Evolutionary conservation across 129 eudicot species (phyloP), one percentile per base, ranked within the genome.

Genomic region (Centaurea solstitialis): DNA sequence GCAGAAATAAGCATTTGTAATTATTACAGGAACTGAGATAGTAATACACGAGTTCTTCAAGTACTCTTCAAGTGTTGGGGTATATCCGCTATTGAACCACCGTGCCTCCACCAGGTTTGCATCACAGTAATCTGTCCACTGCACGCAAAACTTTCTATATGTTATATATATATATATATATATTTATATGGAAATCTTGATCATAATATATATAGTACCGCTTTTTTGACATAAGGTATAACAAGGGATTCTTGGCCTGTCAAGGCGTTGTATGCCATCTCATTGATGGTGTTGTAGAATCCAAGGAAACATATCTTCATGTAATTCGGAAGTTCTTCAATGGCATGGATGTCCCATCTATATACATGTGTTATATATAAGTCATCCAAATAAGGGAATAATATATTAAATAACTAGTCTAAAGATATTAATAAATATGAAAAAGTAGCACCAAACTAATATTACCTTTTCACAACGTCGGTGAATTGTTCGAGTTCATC

Each of bases 401-500:
- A 57, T n/a, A n/a, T 57, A 57, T n/a, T 9, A 57, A 57, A 57
- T 17, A 57, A 57, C 28, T n/a, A n/a, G 67, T 61, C 67, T 61
- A 20, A 61, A 18, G 67, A 15, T 17, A 12, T 1, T 53, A 53
- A 17, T 53, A 20, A 62, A 20, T 18, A 50, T 20, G 24, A 10
- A 61, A 20, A 18, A 6, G 5, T 47, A 3, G 61, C 61, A 47
- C n/a, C 4, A 40, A 50, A 50, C 3, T 30, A 30, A 30, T 50
- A 53, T 53, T 21, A 79, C 92, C 88, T 86, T 18, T 80, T 73
- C 6, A 88, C 82, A 41, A 86, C 86, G 39, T 28, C 17, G 21
- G 90, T 83, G 79, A 88, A 86, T 50, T 53, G 70, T 53, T 86
- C 70, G 6, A 53, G 64, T 53, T 53, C 64, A 53, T 53, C 64